Conservation (phyloP, 192 early-diverging fungal genomes). For the Lunasporangiospora selenospora region DNA sequence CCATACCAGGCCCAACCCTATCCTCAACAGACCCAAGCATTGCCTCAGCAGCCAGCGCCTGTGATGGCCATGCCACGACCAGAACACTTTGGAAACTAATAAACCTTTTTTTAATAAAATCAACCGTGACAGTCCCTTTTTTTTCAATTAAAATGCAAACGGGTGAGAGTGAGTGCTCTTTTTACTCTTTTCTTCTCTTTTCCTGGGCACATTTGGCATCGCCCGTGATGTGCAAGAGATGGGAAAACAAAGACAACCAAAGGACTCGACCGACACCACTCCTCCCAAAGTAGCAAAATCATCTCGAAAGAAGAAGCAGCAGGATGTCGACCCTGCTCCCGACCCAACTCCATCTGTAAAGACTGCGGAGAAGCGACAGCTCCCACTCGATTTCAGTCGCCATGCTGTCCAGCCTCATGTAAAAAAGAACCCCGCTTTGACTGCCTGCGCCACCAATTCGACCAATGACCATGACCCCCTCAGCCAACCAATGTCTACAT, state of each 20-base stretch:
- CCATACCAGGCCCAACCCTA: neutral
- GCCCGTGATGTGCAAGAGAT: no score
- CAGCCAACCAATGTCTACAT: neutral
- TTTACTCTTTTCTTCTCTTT: neutral
- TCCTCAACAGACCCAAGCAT: constrained; percentile 1
- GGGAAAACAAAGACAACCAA: no score
- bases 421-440: constrained; percentile 12
- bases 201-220: no score
- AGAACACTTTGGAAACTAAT: constrained; percentile 20
- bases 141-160: neutral
- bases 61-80: constrained; percentile 44
- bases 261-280: no score
- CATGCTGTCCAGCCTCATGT: constrained; percentile 21
- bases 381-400: constrained; percentile 45
- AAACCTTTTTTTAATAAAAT: neutral
- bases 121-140: neutral
- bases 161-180: neutral
- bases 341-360: no score
- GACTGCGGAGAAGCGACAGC: constrained; percentile 28
- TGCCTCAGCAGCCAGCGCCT: constrained; percentile 1
- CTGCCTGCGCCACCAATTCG: constrained; percentile 26
- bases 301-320: no score
- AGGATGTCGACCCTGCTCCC: no score
- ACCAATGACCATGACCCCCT: neutral
- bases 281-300: no score